These are phyloP conservation scores for Cystobasidium onofrii DNA, from an alignment of 768 basidiomycete genomes.

Conservation along the genomic window DNA sequence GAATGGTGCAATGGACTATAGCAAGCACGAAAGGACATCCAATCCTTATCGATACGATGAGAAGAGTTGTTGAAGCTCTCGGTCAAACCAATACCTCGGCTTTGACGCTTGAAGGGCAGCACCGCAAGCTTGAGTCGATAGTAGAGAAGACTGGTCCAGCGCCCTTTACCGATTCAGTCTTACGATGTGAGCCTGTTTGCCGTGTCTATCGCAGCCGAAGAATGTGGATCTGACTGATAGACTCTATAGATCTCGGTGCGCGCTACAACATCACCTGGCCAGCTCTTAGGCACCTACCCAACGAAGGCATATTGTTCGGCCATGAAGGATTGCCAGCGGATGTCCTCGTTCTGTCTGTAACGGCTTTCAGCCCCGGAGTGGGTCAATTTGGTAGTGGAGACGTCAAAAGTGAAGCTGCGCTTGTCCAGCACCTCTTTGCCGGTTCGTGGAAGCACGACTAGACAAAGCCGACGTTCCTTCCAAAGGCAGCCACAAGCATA, in stretches of 20 bases:
- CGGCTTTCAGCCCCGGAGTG: slow-evolving; percentile 45
- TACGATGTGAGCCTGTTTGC: slow-evolving; percentile 35
- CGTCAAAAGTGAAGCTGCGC: slow-evolving; percentile 38
- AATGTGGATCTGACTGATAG: slow-evolving; percentile 39
- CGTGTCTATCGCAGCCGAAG: no score
- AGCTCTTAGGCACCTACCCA: slow-evolving; percentile 42
- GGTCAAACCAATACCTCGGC: slow-evolving; percentile 36
- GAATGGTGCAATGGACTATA: slow-evolving; percentile 51
- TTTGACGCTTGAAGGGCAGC: neutral
- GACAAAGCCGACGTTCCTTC: neutral
- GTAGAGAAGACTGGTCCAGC: slow-evolving; percentile 50
- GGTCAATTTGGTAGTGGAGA: slow-evolving; percentile 42
- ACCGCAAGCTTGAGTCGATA: slow-evolving; percentile 40
- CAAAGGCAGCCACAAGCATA: no score
- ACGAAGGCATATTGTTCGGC: slow-evolving; percentile 13
- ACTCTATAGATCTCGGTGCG: slow-evolving; percentile 37
- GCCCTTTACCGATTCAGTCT: slow-evolving; percentile 45
- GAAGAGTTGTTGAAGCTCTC: slow-evolving; percentile 44
- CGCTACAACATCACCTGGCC: slow-evolving; percentile 47
- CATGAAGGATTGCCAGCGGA: slow-evolving; percentile 46
- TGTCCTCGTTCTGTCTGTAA: slow-evolving; percentile 47
- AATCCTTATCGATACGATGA: slow-evolving; percentile 47
- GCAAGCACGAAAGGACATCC: slow-evolving; percentile 48
- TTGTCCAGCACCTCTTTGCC: slow-evolving; percentile 41
- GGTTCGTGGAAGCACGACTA: slow-evolving; percentile 38